Evolutionary conservation across 805 yeast genomes (phyloP), one percentile per base, ranked within the genome.

Genomic region (Suhomyces pyralidae): DNA sequence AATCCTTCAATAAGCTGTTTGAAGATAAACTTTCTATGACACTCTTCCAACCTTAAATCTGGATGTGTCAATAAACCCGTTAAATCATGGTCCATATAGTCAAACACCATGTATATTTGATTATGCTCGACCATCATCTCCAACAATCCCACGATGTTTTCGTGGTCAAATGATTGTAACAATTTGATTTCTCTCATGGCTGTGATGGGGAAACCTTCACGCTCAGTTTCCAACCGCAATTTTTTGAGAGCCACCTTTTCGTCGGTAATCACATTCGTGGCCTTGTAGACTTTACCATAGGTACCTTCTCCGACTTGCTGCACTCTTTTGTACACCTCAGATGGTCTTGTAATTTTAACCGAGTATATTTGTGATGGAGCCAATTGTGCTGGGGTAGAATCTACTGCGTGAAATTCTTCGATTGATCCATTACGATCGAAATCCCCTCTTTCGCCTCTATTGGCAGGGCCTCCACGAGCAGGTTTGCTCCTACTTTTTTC

Each of bases 261-360:
- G 1, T 81, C 78, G 0, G 97, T 89, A 5, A 81, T 73, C 14
- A 71, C 70, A 65, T 94, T 91, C 47, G 75, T 77, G 0, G 97
- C 97, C 64, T 91, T 90, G 73, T 88, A 91, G 19, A 94, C 99
- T 66, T 90, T 91, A 17, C 99, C 99, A 67, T 94, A 94, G 0
- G 98, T 94, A 8, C 99, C 99, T 70, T 94, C 98, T n/a, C 99
- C 99, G 5, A 94, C 98, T 65, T 94, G 98, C 40, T 82, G 79
- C 1, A 89, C 82, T 51, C 92, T 76, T 57, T 86, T 85, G 66
- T 87, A 90, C 2, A 81, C 65, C 10, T 78, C 77, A 1, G 67
- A 59, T 6, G 66, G 53, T 28, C 71, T 61, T 1, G 50, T 55
- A 5, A 64, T 57, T 52, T 65, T 66, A 2, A 73, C 54, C 57